These are phyloP conservation scores for Auricularia sp. DNA, from an alignment of 768 basidiomycete genomes.

Conservation along the genomic window DNA sequence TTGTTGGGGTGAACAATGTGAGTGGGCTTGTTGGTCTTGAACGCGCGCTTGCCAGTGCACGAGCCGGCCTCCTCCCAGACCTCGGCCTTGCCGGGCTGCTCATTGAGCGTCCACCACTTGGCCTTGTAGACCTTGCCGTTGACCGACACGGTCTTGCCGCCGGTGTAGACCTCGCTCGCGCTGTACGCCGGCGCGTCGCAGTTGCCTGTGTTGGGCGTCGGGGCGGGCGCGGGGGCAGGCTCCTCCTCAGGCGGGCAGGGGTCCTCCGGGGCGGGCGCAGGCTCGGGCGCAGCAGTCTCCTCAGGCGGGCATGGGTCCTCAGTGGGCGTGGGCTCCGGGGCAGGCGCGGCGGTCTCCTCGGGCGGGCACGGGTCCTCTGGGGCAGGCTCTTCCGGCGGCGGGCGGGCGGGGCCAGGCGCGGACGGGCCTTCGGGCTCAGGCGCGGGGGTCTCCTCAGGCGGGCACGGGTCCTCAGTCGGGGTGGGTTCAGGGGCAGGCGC, in stretches of 20 bases:
- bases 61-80: background rate
- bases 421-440: background rate
- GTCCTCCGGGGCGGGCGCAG: background rate
- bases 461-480: background rate
- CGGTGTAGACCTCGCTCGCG: background rate
- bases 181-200: background rate
- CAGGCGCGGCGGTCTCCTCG: background rate
- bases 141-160: background rate
- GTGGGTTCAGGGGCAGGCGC: background rate
- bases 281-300: background rate
- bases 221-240: background rate
- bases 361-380: background rate
- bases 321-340: background rate
- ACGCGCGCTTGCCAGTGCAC: background rate
- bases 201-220: background rate
- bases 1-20: background rate
- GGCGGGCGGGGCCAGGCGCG: background rate
- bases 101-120: background rate
- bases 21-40: background rate
- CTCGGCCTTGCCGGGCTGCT: background rate
- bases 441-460: background rate
- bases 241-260: background rate
- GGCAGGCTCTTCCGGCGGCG: background rate
- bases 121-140: conserved; percentile 1
- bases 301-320: conserved; percentile 2